Evolutionary conservation across 176 grass and related monocot species (phyloP).

Genomic region (barley (Hordeum vulgare)): MorexV3_pseudomolecules_assembly NC_058521.1:55990572-55991071

Average conservation of each 20-base stretch:
- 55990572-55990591: too few relatives aligned
- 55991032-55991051: background rate
- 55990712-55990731: constrained; percentile 7
- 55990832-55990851: background rate
- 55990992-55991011: background rate
- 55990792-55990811: constrained; percentile 12
- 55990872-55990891: background rate
- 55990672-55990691: background rate
- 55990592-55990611: too few relatives aligned
- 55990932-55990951: constrained; percentile 17
- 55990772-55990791: background rate
- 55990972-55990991: constrained; percentile 3
- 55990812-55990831: constrained; percentile 9
- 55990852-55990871: background rate
- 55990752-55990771: constrained; percentile 10
- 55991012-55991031: background rate
- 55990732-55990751: background rate
- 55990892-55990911: background rate
- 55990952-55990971: constrained; percentile 38
- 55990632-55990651: background rate
- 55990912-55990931: background rate
- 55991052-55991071: background rate
- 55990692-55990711: background rate
- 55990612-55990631: background rate
- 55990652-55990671: background rate